These are phyloP conservation scores for Clavariopsis aquatica DNA, from an alignment of 495 filamentous ascomycete genomes.

Conservation along the genomic window DNA sequence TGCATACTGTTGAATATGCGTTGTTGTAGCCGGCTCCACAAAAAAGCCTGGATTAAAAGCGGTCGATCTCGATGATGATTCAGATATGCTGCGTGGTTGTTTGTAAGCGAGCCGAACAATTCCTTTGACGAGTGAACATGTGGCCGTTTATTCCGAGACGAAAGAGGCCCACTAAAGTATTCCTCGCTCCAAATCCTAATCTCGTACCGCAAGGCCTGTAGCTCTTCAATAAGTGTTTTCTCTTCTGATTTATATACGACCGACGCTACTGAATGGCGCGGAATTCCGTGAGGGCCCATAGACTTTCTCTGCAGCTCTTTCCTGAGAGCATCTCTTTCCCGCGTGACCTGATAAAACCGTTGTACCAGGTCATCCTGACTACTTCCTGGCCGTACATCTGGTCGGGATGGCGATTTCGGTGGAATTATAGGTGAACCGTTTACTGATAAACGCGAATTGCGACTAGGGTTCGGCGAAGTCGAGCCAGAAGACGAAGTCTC, in stretches of 20 bases:
- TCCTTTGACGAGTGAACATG: constrained; percentile 31
- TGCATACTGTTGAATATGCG: constrained; percentile 30
- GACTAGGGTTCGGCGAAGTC: constrained; percentile 12
- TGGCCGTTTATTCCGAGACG: constrained; percentile 23
- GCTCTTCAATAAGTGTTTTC: constrained; percentile 34
- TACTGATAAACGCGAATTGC: constrained; percentile 4
- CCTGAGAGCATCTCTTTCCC: constrained; percentile 35
- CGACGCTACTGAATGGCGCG: constrained; percentile 7
- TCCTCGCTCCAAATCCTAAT: constrained; percentile 34
- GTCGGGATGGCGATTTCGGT: constrained; percentile 35
- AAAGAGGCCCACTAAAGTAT: constrained; percentile 28
- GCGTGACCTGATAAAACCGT: constrained; percentile 35
- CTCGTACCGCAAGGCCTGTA: constrained; percentile 33
- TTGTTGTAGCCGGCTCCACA: constrained; percentile 32
- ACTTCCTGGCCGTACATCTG: constrained; percentile 24
- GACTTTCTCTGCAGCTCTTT: constrained; percentile 30
- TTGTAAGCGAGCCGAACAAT: constrained; percentile 29
- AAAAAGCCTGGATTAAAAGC: constrained; percentile 32
- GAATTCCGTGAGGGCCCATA: constrained; percentile 22
- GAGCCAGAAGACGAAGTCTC: constrained; percentile 22
- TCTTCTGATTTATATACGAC: constrained; percentile 34
- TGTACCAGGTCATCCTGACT: constrained; percentile 37
- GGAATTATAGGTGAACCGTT: constrained; percentile 30
- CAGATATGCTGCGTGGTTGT: constrained; percentile 35
- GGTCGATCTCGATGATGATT: constrained; percentile 31